Conservation (phyloP, 2,329 filamentous ascomycete genomes). For the Ophiocordyceps sinensis region DNA sequence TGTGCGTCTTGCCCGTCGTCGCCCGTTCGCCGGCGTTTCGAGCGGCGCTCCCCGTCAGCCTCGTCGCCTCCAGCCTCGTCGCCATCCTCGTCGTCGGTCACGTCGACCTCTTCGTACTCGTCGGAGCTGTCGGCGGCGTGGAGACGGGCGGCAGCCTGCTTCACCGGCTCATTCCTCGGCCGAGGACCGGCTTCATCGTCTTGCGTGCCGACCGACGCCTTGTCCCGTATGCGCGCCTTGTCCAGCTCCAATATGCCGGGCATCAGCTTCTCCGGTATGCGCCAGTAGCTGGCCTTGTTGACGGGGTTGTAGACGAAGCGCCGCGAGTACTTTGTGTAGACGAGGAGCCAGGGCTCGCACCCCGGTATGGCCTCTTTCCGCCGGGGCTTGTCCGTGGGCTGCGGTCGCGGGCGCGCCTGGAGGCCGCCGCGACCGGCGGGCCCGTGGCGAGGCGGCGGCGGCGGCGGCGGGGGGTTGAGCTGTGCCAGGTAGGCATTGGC, state of each 20-base stretch:
- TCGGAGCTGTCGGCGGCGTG: conserved; percentile 45
- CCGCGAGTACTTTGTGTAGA: conserved; percentile 82
- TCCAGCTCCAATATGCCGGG: conserved; percentile 62
- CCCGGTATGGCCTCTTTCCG: conserved; percentile 66
- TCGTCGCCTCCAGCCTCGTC: conserved; percentile 25
- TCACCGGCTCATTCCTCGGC: conserved; percentile 1
- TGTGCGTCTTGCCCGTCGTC: conserved; percentile 37
- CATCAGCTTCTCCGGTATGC: conserved; percentile 77
- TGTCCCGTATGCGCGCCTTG: conserved; percentile 51
- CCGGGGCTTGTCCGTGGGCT: conserved; percentile 67
- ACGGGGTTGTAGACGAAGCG: conserved; percentile 80
- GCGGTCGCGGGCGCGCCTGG: conserved; percentile 46
- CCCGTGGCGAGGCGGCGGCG: conserved; percentile 15
- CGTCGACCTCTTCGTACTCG: conserved; percentile 60
- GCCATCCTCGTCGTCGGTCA: conserved; percentile 35
- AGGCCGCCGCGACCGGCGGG: conserved; percentile 31
- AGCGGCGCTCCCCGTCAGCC: conserved; percentile 26
- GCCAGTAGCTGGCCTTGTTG: conserved; percentile 88
- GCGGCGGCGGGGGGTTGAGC: conserved; percentile 27
- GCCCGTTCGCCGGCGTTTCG: conserved; percentile 47
- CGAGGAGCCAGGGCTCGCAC: conserved; percentile 75
- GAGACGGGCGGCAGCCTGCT: conserved; percentile 13
- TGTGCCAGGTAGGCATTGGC: conserved; percentile 48
- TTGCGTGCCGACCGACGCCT: conserved; percentile 19
- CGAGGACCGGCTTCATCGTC: not conserved